Conservation (phyloP, 1,139 yeast species). For the Suhomyces terraborum region DNA sequence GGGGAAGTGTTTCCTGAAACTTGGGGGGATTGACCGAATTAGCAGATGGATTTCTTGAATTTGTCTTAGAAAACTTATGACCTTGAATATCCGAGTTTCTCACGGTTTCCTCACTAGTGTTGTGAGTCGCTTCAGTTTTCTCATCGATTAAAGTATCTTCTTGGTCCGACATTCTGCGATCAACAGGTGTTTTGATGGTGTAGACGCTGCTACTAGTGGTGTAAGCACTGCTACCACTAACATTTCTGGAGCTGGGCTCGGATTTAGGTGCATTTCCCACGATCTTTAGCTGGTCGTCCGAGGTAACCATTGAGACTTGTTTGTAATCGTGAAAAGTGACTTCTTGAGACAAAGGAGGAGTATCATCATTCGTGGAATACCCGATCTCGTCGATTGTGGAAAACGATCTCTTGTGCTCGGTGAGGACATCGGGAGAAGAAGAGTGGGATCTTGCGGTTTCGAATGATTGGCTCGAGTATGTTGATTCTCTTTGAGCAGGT, state of each 20-base stretch:
- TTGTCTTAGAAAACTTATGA: not conserved
- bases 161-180: constrained; percentile 19
- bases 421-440: constrained; percentile 6
- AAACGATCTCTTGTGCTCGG: constrained; percentile 17
- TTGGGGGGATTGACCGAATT: not conserved
- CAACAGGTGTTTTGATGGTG: constrained; percentile 5
- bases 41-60: not conserved
- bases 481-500: constrained; percentile 17
- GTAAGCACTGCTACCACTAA: constrained; percentile 7
- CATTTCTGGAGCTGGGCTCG: constrained; percentile 12
- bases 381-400: constrained; percentile 24
- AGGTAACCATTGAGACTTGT: constrained; percentile 7
- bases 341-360: constrained; percentile 31
- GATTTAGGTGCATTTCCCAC: constrained; percentile 7
- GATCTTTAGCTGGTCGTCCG: constrained; percentile 10
- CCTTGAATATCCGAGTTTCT: constrained; percentile 6
- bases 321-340: constrained; percentile 24
- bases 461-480: constrained; percentile 31
- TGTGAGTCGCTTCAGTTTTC: constrained; percentile 5
- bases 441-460: constrained; percentile 30
- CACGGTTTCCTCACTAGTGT: constrained; percentile 10
- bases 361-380: constrained; percentile 23
- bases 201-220: constrained; percentile 6
- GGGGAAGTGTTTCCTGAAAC: not conserved
- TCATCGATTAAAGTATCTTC: constrained; percentile 31